These are phyloP conservation scores for Closterium sp. DNA, from an alignment of 139 green algal genomes.

Conservation along the genomic window DNA sequence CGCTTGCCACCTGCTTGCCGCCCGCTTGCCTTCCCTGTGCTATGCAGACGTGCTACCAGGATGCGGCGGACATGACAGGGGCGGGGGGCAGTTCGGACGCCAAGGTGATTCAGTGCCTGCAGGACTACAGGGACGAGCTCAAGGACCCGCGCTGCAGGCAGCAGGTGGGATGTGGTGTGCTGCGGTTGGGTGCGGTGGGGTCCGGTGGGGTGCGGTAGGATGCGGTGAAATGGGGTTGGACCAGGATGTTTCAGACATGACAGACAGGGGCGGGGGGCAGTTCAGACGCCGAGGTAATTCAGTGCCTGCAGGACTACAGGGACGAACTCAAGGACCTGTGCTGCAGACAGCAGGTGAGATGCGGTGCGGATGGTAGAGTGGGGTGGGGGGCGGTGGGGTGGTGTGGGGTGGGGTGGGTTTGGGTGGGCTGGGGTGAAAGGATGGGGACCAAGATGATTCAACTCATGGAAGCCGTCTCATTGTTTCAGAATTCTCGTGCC, in stretches of 20 bases:
- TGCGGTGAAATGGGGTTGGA: too few relatives aligned
- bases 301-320: slow-evolving; percentile 54
- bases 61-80: slow-evolving; percentile 11
- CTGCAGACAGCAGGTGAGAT: slow-evolving; percentile 52
- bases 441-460: too few relatives aligned
- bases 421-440: too few relatives aligned
- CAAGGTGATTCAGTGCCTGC: slow-evolving; percentile 50
- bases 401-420: too few relatives aligned
- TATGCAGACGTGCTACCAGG: slow-evolving; percentile 8
- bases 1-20: too few relatives aligned
- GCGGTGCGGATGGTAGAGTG: too few relatives aligned
- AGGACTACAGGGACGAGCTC: slow-evolving; percentile 53
- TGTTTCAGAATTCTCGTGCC: too few relatives aligned
- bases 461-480: too few relatives aligned
- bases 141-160: slow-evolving; percentile 57
- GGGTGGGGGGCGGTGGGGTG: too few relatives aligned
- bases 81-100: slow-evolving; percentile 23
- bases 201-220: too few relatives aligned
- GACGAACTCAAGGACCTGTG: slow-evolving; percentile 48
- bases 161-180: background rate
- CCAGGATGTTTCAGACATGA: slow-evolving; percentile 8
- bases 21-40: background rate
- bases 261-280: slow-evolving; percentile 7
- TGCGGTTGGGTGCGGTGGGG: too few relatives aligned
- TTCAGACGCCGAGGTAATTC: slow-evolving; percentile 37